These are phyloP conservation scores for Wickerhamiella vanderwaltii DNA, from an alignment of 805 yeast species.

Conservation along the genomic window DNA sequence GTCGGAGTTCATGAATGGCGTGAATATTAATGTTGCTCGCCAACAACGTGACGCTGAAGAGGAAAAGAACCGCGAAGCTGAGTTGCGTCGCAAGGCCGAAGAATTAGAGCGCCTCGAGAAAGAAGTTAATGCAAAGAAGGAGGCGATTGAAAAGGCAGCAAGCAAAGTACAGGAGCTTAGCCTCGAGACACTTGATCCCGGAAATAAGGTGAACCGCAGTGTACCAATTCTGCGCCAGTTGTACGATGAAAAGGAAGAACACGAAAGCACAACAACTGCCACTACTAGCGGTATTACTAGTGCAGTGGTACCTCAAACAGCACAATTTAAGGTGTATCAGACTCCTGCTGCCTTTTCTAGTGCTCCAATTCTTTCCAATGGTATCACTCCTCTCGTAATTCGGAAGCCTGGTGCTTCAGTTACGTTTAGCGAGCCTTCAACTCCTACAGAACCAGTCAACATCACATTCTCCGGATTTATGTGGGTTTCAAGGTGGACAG, in stretches of 20 bases:
- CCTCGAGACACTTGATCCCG: slow-evolving; percentile 13
- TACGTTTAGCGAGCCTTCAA: slow-evolving; percentile 8
- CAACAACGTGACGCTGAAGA: background rate
- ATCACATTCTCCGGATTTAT: slow-evolving; percentile 16
- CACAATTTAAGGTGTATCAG: background rate
- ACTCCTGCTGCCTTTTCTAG: slow-evolving; percentile 2
- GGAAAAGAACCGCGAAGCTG: slow-evolving; percentile 1
- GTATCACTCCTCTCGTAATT: slow-evolving; percentile 2
- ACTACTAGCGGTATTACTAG: background rate
- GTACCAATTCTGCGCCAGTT: slow-evolving; percentile 13
- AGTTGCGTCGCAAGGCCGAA: slow-evolving; percentile 1
- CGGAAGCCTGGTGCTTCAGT: slow-evolving; percentile 4
- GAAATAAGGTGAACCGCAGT: slow-evolving; percentile 9
- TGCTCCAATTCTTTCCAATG: slow-evolving; percentile 1
- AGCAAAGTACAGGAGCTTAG: slow-evolving; percentile 1
- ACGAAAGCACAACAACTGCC: background rate
- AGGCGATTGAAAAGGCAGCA: slow-evolving; percentile 8
- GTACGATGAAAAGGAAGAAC: slow-evolving; percentile 9
- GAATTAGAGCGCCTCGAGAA: slow-evolving; percentile 6
- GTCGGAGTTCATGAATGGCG: slow-evolving; percentile 14
- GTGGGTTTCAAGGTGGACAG: slow-evolving; percentile 23
- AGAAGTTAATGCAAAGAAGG: slow-evolving; percentile 8
- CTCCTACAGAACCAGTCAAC: slow-evolving; percentile 1
- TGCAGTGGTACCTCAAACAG: background rate
- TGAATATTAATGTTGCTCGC: slow-evolving; percentile 11